phyloP scores from a whole-genome alignment of 345 rosid genomes.

The Erysimum cheiranthoides region DNA sequence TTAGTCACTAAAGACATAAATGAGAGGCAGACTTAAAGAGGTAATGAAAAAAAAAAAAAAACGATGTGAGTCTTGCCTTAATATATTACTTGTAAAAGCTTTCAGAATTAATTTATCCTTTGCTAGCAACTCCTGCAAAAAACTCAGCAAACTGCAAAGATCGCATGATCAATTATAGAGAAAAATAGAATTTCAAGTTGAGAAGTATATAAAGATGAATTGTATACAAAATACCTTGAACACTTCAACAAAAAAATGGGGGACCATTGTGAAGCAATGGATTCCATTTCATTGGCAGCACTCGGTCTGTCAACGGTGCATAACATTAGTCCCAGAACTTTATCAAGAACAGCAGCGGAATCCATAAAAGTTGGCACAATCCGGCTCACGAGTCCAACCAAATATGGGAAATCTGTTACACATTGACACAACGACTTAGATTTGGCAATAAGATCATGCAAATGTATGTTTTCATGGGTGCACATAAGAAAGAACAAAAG shows the following conservation, averaged over 20 bases:
- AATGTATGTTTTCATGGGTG: not conserved
- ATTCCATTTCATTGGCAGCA: conserved; percentile 43
- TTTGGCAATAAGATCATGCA: conserved; percentile 17
- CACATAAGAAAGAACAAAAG: conserved; percentile 5
- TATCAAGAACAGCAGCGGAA: conserved; percentile 55
- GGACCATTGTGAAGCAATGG: conserved; percentile 63
- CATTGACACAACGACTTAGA: conserved; percentile 19
- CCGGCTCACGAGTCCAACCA: conserved; percentile 53
- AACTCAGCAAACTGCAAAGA: conserved; percentile 61
- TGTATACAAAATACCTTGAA: conserved; percentile 53
- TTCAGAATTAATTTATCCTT: conserved; percentile 52
- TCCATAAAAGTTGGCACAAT: conserved; percentile 49
- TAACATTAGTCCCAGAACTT: conserved; percentile 63
- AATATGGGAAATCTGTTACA: conserved; percentile 60
- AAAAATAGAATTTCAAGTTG: not conserved
- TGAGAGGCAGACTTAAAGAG: conserved; percentile 1
- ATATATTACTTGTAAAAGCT: conserved; percentile 54
- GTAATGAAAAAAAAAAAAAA: not conserved
- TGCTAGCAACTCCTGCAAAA: conserved; percentile 59
- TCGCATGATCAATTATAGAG: conserved; percentile 9
- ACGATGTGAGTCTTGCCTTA: conserved; percentile 55
- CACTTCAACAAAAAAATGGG: conserved; percentile 59
- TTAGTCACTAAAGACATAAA: conserved; percentile 34
- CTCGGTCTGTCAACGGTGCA: conserved; percentile 55
- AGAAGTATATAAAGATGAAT: not conserved